These are phyloP conservation scores for Roridomyces roridus DNA, from an alignment of 768 basidiomycete species.

Conservation along the genomic window DNA sequence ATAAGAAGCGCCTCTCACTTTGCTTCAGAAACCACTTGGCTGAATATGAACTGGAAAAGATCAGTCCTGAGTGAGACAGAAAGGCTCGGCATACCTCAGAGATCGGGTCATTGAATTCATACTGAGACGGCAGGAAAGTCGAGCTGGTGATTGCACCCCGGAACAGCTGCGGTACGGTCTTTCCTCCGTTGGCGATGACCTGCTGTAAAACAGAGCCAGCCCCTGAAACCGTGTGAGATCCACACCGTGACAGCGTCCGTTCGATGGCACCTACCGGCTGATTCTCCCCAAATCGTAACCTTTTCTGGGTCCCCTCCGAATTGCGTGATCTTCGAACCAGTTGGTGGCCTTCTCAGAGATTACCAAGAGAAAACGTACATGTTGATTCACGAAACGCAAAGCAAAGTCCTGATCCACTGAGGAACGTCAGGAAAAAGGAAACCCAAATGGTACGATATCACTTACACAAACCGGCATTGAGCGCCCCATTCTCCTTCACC, in stretches of 20 bases:
- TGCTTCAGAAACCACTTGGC: conserved; percentile 26
- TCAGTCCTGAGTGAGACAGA: no score
- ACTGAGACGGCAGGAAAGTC: conserved; percentile 39
- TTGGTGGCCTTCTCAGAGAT: neutral
- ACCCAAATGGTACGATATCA: conserved; percentile 1
- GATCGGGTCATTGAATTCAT: conserved; percentile 37
- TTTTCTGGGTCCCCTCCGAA: conserved; percentile 30
- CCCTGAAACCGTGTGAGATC: no score
- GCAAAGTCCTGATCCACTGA: conserved; percentile 40
- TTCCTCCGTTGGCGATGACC: conserved; percentile 37
- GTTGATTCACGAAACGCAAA: conserved; percentile 37
- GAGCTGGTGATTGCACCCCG: conserved; percentile 40
- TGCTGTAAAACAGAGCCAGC: conserved; percentile 43
- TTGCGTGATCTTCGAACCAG: conserved; percentile 17
- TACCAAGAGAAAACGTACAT: conserved; percentile 25
- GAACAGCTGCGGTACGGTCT: conserved; percentile 39
- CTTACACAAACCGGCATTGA: conserved; percentile 38
- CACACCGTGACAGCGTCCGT: no score
- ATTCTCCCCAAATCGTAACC: conserved; percentile 34
- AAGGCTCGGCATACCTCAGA: conserved; percentile 26
- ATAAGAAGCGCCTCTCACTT: conserved; percentile 15
- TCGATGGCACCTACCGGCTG: conserved; percentile 23
- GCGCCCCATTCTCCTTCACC: conserved; percentile 33
- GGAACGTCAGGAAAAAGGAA: neutral
- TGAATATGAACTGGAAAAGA: conserved; percentile 25